phyloP scores from a whole-genome alignment of 2,329 filamentous ascomycete genomes.

The Aureobasidium musti region DNA sequence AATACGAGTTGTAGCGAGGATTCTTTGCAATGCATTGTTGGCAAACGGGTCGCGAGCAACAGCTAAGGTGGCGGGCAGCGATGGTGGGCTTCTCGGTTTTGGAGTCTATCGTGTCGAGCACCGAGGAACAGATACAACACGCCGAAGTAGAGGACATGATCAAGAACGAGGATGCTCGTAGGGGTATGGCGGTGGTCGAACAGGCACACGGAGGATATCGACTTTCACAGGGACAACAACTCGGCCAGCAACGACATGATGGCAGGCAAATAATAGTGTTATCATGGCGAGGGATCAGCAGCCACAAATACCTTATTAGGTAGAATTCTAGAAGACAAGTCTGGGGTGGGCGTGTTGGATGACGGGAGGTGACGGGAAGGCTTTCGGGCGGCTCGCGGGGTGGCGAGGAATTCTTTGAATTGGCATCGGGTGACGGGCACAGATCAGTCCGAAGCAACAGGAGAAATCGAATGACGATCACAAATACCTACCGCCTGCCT shows the following conservation, averaged over 20 bases:
- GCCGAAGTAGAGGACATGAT: constrained; percentile 50
- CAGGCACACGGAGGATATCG: neutral
- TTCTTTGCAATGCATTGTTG: constrained; percentile 69
- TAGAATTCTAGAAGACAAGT: constrained; percentile 14
- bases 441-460: constrained; percentile 16
- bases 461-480: constrained; percentile 26
- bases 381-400: constrained; percentile 1
- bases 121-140: constrained; percentile 67
- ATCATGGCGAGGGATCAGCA: constrained; percentile 7
- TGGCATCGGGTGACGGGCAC: neutral
- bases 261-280: neutral
- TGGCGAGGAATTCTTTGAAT: constrained; percentile 14
- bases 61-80: constrained; percentile 63
- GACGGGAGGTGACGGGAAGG: neutral
- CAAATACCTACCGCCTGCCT: constrained; percentile 2
- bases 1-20: constrained; percentile 65
- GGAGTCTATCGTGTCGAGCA: constrained; percentile 58
- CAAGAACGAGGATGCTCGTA: neutral
- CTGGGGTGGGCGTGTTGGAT: neutral
- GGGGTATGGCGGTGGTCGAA: neutral
- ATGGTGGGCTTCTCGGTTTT: constrained; percentile 63
- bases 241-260: neutral
- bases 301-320: neutral
- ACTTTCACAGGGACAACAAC: neutral
- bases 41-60: constrained; percentile 72